Conservation (phyloP, 805 yeast genomes). For the Pichia pseudocactophila region DNA sequence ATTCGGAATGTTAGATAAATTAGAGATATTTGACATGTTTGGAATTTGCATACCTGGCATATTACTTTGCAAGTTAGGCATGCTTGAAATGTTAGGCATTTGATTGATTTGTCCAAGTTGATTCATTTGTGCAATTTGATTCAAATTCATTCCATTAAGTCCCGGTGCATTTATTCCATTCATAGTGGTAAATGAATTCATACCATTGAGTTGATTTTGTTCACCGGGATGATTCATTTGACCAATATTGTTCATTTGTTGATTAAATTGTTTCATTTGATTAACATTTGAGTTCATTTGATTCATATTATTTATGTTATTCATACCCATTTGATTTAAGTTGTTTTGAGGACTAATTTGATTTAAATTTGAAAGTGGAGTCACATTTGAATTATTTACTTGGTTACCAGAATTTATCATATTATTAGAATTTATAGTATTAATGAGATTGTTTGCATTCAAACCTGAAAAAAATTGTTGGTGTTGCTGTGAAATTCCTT, state of each 20-base stretch:
- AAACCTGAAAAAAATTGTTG: conserved; percentile 4
- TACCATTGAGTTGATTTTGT: not conserved
- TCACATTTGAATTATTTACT: not conserved
- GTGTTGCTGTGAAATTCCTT: conserved; percentile 5
- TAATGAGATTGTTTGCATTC: not conserved
- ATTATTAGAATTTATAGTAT: not conserved
- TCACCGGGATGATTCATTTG: conserved; percentile 3
- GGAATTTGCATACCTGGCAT: not conserved
- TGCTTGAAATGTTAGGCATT: not conserved
- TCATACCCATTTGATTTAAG: not conserved
- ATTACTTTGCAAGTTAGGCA: not conserved
- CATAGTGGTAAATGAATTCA: not conserved
- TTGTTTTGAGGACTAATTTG: not conserved
- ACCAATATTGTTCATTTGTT: conserved; percentile 7
- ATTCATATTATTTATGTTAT: not conserved
- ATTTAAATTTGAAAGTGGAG: not conserved
- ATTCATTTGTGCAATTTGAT: not conserved
- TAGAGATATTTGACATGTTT: not conserved
- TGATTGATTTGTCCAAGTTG: not conserved
- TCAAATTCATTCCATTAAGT: conserved; percentile 1
- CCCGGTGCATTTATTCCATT: not conserved
- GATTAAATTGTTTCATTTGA: no score
- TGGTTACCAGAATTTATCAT: no score
- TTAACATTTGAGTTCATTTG: not conserved
- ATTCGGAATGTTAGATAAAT: not conserved